A percentile compares a stretch with the other conserved stretches of the same genome.
Evolutionary conservation across 163 green algal genomes (phyloP).

Genomic region (Chlorella variabilis): DNA sequence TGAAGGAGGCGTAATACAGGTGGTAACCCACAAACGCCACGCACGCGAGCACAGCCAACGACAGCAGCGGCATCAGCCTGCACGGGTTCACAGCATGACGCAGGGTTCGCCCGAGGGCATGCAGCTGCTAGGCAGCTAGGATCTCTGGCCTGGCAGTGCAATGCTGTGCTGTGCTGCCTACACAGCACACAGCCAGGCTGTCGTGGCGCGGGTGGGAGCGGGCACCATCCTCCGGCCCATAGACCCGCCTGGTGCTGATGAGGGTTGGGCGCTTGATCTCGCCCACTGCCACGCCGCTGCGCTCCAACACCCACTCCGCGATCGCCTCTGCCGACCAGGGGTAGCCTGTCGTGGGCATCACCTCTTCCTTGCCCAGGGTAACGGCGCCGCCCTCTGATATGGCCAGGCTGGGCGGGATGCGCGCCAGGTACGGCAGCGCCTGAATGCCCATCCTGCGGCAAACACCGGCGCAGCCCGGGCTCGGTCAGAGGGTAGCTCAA

Average conservation of each 20-base stretch:
- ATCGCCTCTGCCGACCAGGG: conserved; percentile 60
- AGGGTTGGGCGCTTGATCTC: conserved; percentile 62
- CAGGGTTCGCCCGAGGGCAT: not conserved
- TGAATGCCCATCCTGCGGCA: conserved; percentile 54
- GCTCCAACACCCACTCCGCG: conserved; percentile 47
- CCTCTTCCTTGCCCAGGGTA: conserved; percentile 37
- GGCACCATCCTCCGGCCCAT: too few species aligned
- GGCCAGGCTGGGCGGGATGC: conserved; percentile 38
- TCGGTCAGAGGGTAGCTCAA: too few species aligned
- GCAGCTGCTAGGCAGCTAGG: too few species aligned
- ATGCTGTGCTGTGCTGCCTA: too few species aligned
- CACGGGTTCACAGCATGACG: not conserved
- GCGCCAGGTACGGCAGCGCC: conserved; percentile 59
- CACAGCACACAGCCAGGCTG: too few species aligned
- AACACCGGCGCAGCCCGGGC: too few species aligned
- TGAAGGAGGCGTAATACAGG: conserved; percentile 57
- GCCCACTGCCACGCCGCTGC: conserved; percentile 47
- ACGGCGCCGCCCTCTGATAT: conserved; percentile 36
- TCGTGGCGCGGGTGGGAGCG: too few species aligned
- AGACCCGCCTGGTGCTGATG: conserved; percentile 50
- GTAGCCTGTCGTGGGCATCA: conserved; percentile 40
- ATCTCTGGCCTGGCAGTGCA: too few species aligned
- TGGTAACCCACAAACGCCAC: conserved; percentile 54
- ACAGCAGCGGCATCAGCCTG: conserved; percentile 63
- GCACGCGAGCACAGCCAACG: conserved; percentile 51